These are phyloP conservation scores for Globisporangium sylvaticum DNA, from an alignment of 352 stramenopile species.

Conservation along the genomic window DNA sequence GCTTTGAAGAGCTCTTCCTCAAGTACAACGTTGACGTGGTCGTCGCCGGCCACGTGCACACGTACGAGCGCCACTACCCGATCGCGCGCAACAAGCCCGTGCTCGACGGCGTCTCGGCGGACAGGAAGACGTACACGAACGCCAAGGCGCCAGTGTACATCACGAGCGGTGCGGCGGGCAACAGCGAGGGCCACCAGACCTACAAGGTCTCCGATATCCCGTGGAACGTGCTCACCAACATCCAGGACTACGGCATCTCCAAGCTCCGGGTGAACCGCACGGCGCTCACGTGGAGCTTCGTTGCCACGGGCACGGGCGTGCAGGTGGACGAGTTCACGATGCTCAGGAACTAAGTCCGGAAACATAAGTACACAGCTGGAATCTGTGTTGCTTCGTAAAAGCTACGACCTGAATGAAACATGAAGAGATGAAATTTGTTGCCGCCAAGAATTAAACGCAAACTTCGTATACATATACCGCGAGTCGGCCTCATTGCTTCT, in stretches of 20 bases:
- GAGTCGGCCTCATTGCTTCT: no score
- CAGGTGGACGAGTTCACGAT: not conserved
- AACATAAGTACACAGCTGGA: no score
- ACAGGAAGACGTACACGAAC: constrained; percentile 56
- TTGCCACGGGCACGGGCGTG: not conserved
- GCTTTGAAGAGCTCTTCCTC: constrained; percentile 81
- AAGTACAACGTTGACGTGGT: constrained; percentile 87
- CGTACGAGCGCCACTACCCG: constrained; percentile 74
- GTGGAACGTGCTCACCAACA: constrained; percentile 46
- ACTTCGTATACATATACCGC: no score
- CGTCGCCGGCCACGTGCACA: constrained; percentile 82
- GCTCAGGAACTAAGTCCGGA: not conserved
- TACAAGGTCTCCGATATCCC: constrained; percentile 16
- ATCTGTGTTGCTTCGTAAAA: no score
- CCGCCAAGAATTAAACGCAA: no score
- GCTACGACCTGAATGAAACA: no score
- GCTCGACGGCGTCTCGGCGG: constrained; percentile 37
- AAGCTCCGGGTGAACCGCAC: constrained; percentile 21
- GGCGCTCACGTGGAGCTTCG: not conserved
- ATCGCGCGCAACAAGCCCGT: constrained; percentile 40
- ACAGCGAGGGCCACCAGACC: constrained; percentile 39
- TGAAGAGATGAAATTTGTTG: no score
- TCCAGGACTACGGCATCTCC: constrained; percentile 46
- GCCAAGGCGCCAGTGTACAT: constrained; percentile 63
- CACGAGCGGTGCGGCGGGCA: constrained; percentile 52